Conservation (phyloP, 306 rosid genomes). For the Rosa lucieae region DNA sequence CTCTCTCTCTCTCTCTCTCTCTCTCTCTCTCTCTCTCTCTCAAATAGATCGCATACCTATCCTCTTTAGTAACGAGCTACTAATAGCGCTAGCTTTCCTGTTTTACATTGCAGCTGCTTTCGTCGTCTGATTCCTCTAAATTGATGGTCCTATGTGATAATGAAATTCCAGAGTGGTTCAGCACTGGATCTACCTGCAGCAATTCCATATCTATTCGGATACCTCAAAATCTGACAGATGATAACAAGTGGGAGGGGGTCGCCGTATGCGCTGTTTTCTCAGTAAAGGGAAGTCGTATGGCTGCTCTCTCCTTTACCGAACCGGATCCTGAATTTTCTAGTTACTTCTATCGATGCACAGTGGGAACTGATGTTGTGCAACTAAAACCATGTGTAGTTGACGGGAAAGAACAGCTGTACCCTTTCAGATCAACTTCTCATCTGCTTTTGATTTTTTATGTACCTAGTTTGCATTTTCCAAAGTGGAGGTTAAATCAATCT, state of each 20-base stretch:
- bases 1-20: too few species aligned
- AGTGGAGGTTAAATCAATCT: too few species aligned
- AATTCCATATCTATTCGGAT: not conserved
- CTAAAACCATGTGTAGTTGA: too few species aligned
- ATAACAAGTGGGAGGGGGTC: not conserved
- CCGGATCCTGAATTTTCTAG: not conserved
- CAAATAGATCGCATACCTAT: too few species aligned
- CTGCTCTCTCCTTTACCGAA: not conserved
- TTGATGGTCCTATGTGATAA: too few species aligned
- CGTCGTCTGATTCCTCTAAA: too few species aligned
- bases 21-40: too few species aligned
- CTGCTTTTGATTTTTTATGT: not conserved
- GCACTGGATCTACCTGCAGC: not conserved
- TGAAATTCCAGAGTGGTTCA: slow-evolving; percentile 12
- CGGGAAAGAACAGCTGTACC: too few species aligned
- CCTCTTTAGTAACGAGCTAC: too few species aligned
- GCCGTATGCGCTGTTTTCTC: not conserved
- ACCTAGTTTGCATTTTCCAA: not conserved
- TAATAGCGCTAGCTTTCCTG: too few species aligned
- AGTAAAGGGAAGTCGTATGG: not conserved
- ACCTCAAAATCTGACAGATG: not conserved
- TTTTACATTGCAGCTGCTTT: too few species aligned
- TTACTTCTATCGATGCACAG: not conserved
- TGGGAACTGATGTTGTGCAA: not conserved
- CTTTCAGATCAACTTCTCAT: not conserved